Evolutionary conservation across 2,329 filamentous ascomycete species (phyloP).

Genomic region (Esteya vermicola): DNA sequence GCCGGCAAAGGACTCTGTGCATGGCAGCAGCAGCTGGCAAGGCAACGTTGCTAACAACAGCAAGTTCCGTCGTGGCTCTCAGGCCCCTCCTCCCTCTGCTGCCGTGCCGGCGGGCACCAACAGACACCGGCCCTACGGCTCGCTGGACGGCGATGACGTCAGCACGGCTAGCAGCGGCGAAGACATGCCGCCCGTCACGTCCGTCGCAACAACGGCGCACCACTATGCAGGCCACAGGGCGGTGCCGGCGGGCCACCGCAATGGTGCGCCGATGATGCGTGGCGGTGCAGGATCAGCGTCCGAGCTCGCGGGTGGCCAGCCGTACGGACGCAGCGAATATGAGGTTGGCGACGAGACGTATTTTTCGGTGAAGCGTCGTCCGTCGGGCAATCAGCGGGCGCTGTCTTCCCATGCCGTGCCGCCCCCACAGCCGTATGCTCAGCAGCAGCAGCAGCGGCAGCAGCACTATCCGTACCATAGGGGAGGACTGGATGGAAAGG

Average conservation of each 20-base stretch:
- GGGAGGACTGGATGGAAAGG: too few relatives aligned
- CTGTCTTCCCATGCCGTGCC: too few relatives aligned
- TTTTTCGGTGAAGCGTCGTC: slow-evolving; percentile 31
- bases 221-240: slow-evolving; percentile 1
- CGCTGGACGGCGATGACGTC: slow-evolving; percentile 14
- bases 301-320: slow-evolving; percentile 15
- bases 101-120: too few relatives aligned
- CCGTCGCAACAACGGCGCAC: too few relatives aligned
- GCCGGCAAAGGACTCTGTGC: slow-evolving; percentile 1
- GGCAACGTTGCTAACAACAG: neutral
- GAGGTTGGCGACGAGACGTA: slow-evolving; percentile 41
- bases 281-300: slow-evolving; percentile 9
- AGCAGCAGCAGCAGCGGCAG: slow-evolving; percentile 3
- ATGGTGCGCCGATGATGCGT: too few relatives aligned
- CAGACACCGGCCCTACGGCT: too few relatives aligned
- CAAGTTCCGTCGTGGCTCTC: too few relatives aligned
- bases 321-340: slow-evolving; percentile 31
- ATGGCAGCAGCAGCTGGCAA: neutral
- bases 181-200: slow-evolving; percentile 9
- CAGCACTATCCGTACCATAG: too few relatives aligned
- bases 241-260: slow-evolving; percentile 2
- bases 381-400: too few relatives aligned
- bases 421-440: too few relatives aligned
- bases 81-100: too few relatives aligned
- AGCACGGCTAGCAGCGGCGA: slow-evolving; percentile 11